Evolutionary conservation across 2,329 filamentous ascomycete genomes (phyloP).

Genomic region (Emydomyces testavorans): DNA sequence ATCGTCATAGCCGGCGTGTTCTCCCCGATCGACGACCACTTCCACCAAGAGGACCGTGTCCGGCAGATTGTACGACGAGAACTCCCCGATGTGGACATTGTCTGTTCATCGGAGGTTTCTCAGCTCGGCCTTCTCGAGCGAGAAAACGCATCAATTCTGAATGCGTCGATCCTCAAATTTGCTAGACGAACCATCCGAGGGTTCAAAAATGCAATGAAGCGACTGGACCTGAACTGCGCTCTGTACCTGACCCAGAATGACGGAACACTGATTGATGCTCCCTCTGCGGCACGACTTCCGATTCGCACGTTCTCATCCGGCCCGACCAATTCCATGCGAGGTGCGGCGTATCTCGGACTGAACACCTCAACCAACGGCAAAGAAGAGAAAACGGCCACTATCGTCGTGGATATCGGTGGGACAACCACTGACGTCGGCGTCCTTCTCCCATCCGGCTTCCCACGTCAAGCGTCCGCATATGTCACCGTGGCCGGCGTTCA

Average conservation of each 20-base stretch:
- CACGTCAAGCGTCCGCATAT: slow-evolving; percentile 48
- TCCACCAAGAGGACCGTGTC: slow-evolving; percentile 43
- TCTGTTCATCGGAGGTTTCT: slow-evolving; percentile 42
- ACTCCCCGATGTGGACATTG: slow-evolving; percentile 39
- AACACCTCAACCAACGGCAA: slow-evolving; percentile 1
- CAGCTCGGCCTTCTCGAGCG: slow-evolving; percentile 41
- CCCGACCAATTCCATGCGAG: slow-evolving; percentile 44
- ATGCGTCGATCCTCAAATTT: slow-evolving; percentile 39
- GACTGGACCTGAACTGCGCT: slow-evolving; percentile 36
- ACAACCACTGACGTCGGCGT: slow-evolving; percentile 52
- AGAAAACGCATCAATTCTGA: slow-evolving; percentile 43
- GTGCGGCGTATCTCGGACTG: slow-evolving; percentile 32
- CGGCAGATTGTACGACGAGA: slow-evolving; percentile 39
- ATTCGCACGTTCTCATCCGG: slow-evolving; percentile 44
- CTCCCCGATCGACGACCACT: slow-evolving; percentile 45
- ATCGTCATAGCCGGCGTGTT: slow-evolving; percentile 49
- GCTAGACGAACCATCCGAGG: slow-evolving; percentile 37
- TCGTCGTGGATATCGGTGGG: slow-evolving; percentile 50
- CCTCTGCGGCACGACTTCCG: slow-evolving; percentile 37
- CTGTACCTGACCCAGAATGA: slow-evolving; percentile 45
- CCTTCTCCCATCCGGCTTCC: slow-evolving; percentile 48
- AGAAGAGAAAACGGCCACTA: slow-evolving; percentile 17
- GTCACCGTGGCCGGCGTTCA: slow-evolving; percentile 48
- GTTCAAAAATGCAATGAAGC: slow-evolving; percentile 38
- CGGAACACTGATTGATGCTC: slow-evolving; percentile 39